Base-by-base conservation (phyloP, 176 grass and related monocot genomes). In the Hyparrhenia diplandra region DNA sequence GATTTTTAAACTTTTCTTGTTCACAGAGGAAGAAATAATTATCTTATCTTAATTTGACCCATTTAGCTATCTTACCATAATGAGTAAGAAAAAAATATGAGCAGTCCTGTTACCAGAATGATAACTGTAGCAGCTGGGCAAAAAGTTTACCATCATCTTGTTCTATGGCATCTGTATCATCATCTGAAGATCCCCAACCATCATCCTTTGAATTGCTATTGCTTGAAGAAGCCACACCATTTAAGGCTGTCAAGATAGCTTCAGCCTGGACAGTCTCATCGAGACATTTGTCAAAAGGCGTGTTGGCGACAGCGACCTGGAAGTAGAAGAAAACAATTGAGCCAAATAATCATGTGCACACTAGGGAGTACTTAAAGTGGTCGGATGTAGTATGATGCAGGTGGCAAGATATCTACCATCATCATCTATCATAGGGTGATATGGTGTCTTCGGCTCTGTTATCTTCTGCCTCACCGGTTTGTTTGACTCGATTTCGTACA, bases 401-500 rank as follows among this genome's bases (percentile, higher is more conserved):
- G 78, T 81, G 65, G 79, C 78, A 85, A 77, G 32, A 23, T 12
- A 76, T 64, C 32, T 89, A 98, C 95, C 92, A 40, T 98, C 95
- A 70, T 98, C 88, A 73, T 97, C 95, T 68, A 95, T 85, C 92
- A 98, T 98, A 80, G 82, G 92, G 79, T 93, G 92, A 71, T 91
- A 98, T 16, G 95, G 95, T 78, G 95, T 98, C 82, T 95, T 98
- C 42, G 95, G 95, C 85, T 98, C 95, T 64, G 87, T 98, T 79
- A 95, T 98, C 86, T 95, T 98, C 84, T 98, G 95, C 79, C 95
- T 88, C 69, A 98, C 84, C 32, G 92, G 95, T 47, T 98, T 98
- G 80, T 87, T 98, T 79, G 92, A 83, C 94, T 98, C 95, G 84
- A 98, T 98, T 71, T 98, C 95, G 58, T 95, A 63, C 62, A 98